These are phyloP conservation scores for Rhynchosporium graminicola DNA, from an alignment of 2,329 filamentous ascomycete species.

Conservation along the genomic window DNA sequence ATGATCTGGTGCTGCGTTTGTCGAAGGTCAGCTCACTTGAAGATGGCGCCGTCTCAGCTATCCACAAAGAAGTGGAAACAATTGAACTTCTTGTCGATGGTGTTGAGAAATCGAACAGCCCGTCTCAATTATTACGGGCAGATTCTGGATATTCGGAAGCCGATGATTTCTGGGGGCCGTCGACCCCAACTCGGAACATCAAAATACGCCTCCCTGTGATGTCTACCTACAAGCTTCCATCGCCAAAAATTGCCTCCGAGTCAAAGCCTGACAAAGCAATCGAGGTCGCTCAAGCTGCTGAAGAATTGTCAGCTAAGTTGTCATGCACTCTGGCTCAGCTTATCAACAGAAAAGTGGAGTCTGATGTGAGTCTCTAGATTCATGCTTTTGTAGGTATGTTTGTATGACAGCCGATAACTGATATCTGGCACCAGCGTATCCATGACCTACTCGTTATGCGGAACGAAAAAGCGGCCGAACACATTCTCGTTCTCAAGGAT, in stretches of 20 bases:
- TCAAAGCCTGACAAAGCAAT: constrained; percentile 37
- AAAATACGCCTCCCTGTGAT: constrained; percentile 27
- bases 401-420: not conserved
- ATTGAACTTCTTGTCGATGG: constrained; percentile 40
- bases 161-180: constrained; percentile 34
- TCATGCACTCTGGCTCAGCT: constrained; percentile 53
- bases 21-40: constrained; percentile 35
- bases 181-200: constrained; percentile 29
- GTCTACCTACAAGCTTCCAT: not conserved
- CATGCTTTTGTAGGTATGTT: not conserved
- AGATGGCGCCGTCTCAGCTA: constrained; percentile 36
- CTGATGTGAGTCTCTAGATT: constrained; percentile 48
- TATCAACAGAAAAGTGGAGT: constrained; percentile 58
- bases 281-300: constrained; percentile 43
- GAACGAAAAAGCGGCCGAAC: constrained; percentile 57
- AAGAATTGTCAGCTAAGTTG: constrained; percentile 53
- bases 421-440: constrained; percentile 51
- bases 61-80: constrained; percentile 43
- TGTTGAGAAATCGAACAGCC: constrained; percentile 9
- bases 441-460: constrained; percentile 60
- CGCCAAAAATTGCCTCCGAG: not conserved
- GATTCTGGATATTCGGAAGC: constrained; percentile 15
- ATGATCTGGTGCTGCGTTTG: constrained; percentile 40
- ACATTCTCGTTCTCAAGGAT: constrained; percentile 60
- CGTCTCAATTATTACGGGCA: not conserved